Evolutionary conservation across 805 yeast genomes (phyloP).

Genomic region (Lipomyces orientalis): DNA sequence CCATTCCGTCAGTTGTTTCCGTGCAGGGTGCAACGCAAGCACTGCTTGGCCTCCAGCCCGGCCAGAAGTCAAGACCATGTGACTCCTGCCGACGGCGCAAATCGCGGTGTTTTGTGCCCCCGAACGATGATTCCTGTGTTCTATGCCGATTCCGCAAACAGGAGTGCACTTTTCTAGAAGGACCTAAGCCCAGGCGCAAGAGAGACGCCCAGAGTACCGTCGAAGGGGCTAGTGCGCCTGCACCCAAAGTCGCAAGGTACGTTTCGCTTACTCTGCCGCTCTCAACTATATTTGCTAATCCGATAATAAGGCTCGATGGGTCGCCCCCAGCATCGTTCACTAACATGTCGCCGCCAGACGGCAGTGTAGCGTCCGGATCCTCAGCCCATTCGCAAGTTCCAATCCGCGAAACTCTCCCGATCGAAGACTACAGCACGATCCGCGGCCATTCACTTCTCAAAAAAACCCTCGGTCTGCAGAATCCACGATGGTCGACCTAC

Average conservation of each 20-base stretch:
- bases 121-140: slow-evolving; percentile 56
- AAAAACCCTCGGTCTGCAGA: slow-evolving; percentile 76
- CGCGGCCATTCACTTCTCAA: slow-evolving; percentile 68
- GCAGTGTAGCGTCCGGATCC: not conserved
- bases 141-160: slow-evolving; percentile 79
- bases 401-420: slow-evolving; percentile 49
- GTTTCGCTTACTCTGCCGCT: not conserved
- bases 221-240: not conserved
- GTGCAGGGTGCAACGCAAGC: slow-evolving; percentile 17
- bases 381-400: slow-evolving; percentile 4
- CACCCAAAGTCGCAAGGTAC: not conserved
- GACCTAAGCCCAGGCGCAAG: slow-evolving; percentile 53
- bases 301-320: slow-evolving; percentile 24
- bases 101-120: slow-evolving; percentile 74
- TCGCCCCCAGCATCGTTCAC: slow-evolving; percentile 1
- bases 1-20: slow-evolving; percentile 8
- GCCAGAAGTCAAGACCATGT: slow-evolving; percentile 59
- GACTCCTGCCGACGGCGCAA: slow-evolving; percentile 84
- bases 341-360: slow-evolving; percentile 9
- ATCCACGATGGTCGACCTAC: slow-evolving; percentile 86
- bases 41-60: slow-evolving; percentile 27
- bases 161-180: slow-evolving; percentile 79
- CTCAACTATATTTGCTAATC: slow-evolving; percentile 42
- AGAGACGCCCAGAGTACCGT: slow-evolving; percentile 11
- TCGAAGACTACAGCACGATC: slow-evolving; percentile 69